A percentile compares a stretch with the other conserved stretches of the same genome.
phyloP scores from a whole-genome alignment of 2,329 filamentous ascomycete genomes.

The Verruconis gallopava region DNA sequence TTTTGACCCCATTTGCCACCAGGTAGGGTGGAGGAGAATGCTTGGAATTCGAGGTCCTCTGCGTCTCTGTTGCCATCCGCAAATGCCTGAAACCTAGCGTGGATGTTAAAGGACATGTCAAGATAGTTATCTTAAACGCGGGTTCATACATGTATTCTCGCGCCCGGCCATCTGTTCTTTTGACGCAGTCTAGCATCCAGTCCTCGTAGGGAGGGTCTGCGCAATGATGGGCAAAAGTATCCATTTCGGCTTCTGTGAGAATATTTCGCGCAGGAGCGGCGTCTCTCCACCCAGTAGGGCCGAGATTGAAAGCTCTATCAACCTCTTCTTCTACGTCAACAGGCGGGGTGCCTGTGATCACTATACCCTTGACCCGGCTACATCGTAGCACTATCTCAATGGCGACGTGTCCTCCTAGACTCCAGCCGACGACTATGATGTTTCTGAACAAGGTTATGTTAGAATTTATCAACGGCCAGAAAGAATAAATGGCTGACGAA shows the following conservation, averaged over 20 bases:
- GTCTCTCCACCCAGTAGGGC: conserved; percentile 15
- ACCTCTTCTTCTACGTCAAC: conserved; percentile 9
- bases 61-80: neutral
- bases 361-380: conserved; percentile 13
- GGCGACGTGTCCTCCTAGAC: conserved; percentile 21
- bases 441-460: neutral
- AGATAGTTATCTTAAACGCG: no score
- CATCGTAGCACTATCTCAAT: conserved; percentile 20
- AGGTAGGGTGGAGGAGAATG: no score
- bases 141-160: conserved; percentile 17
- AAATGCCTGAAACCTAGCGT: neutral
- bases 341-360: conserved; percentile 20
- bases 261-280: conserved; percentile 12
- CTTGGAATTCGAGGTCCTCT: neutral
- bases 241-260: conserved; percentile 14
- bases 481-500: no score
- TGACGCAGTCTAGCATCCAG: conserved; percentile 19
- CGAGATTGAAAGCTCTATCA: conserved; percentile 3
- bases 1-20: neutral
- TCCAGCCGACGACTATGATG: conserved; percentile 21
- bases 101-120: no score
- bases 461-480: no score
- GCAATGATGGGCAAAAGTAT: conserved; percentile 13
- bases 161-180: conserved; percentile 17
- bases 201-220: conserved; percentile 15